Base-by-base conservation (phyloP, 2,329 filamentous ascomycete genomes). In the Sporothrix pallida region DNA sequence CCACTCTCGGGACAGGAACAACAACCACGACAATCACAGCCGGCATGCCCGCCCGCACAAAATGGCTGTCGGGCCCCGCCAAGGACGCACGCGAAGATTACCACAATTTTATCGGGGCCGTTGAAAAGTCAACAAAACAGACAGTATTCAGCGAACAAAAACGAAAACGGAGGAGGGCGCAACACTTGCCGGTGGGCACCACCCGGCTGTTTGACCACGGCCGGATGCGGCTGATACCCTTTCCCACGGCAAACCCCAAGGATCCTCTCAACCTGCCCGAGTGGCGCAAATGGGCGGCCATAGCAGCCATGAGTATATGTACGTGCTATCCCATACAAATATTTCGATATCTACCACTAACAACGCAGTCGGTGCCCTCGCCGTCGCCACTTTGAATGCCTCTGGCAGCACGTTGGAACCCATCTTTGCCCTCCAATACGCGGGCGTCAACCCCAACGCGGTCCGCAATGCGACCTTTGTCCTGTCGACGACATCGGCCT, bases 361-460 rank as follows among this genome's bases (percentile, higher is more conserved):
- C 60, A 44, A 9, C 8, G 44, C 15, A 63, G 71, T 71, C 67
- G 80, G 79, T 44, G 77, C 78, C 4, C 74, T 81, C 0, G 78
- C 79, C 2, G 75, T 80, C 23, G 76, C 79, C 3, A 76, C 78
- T 42, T 78, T 79, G 62, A 46, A 78, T 48, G 78, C 80, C 63
- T 77, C 82, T 67, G 79, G 78, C 48, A 76, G 77, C 3, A 76
- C 82, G 50, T 63, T 75, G 7, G 75, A 81, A 12, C 81, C 81
- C 54, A 78, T 82, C 37, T 82, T 81, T 72, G 75, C 80, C 9
- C 77, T 82, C 70, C 79, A 81, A 75, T 83, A 82, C 70, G 78
- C 79, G 13, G 80, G 80, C 42, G 76, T 81, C 26, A 77, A 79
- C 74, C 77, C 81, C 4, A 76, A 78, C n/a, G 75, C 78, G n/a